Base-by-base conservation (phyloP, 2,329 filamentous ascomycete genomes). In the Pseudogymnoascus sp. region DNA sequence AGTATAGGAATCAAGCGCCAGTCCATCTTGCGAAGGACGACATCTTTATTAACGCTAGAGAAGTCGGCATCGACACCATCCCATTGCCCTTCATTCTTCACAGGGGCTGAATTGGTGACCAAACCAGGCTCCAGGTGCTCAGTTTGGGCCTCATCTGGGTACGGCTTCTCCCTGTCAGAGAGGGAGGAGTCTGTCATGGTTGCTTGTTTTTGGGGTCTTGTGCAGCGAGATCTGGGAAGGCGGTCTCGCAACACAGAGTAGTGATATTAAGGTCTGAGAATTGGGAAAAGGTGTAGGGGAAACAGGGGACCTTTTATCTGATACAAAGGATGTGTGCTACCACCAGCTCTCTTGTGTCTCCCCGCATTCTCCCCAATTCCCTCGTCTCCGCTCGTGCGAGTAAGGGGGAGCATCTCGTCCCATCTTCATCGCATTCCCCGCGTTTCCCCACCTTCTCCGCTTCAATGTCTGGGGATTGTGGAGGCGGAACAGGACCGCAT, bases 1-100 rank as follows among this genome's bases (percentile, higher is more conserved):
- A 89, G 78, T 19, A 89, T 77, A 2, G 88, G 88, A 12, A 90
- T 80, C 26, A 90, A 79, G 70, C 82, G 79, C 12, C 79, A 65
- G 72, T 90, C 88, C 33, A 90, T 74, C 73, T 89, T 68, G 11
- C 67, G 61, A 16, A 68, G 41, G 8, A 64, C 31, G 2, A 11
- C 31, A 33, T n/a, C 50, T 62, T 38, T 33, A 61, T 61, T 12
- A 33, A 61, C 8, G 11, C 10, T 28, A 14, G 28, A 22, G 50
- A 56, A 56, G 10, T 56, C 50, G 50, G 50, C 50, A 19, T 56
- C 50, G 14, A 7, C n/a, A 8, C 50, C 50, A 33, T 56, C 28
- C 50, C 50, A 56, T 33, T 56, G 50, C n/a, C 50, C 50, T 33
- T 33, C 50, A 19, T 19, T 2, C 8, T 56, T 56, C 50, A 56